A percentile compares a stretch with the other conserved stretches of the same genome.
Conservation (phyloP, 2,329 filamentous ascomycete genomes). For the Arachnomyces sp. region DNA sequence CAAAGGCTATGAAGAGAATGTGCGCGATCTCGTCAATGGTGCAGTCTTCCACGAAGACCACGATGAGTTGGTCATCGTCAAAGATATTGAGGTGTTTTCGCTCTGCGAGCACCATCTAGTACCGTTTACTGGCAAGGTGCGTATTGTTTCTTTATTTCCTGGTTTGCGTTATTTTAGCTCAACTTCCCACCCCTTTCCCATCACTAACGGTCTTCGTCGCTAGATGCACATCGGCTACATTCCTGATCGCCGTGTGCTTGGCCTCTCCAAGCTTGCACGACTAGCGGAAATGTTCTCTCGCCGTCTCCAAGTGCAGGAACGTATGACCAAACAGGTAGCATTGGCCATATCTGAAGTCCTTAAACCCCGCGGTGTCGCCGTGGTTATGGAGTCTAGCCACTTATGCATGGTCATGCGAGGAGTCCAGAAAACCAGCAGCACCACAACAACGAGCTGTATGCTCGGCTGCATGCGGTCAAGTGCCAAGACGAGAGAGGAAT, state of each 20-base stretch:
- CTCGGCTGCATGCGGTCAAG: slow-evolving; percentile 90
- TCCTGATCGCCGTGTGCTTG: slow-evolving; percentile 81
- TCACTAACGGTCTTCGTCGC: slow-evolving; percentile 8
- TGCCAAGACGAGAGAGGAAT: slow-evolving; percentile 92
- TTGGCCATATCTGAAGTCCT: slow-evolving; percentile 88
- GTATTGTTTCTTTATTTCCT: slow-evolving; percentile 6
- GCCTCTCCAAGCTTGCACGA: slow-evolving; percentile 88
- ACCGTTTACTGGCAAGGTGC: slow-evolving; percentile 87
- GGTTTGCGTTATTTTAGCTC: neutral
- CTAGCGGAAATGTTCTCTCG: slow-evolving; percentile 97
- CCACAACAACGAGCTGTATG: slow-evolving; percentile 93
- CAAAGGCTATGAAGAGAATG: slow-evolving; percentile 92
- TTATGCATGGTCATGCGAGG: slow-evolving; percentile 99
- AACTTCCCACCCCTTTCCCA: neutral
- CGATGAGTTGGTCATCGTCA: slow-evolving; percentile 95
- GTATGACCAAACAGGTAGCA: slow-evolving; percentile 91
- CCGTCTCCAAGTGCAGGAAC: slow-evolving; percentile 89
- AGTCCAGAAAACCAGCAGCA: slow-evolving; percentile 82
- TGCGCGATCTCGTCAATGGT: slow-evolving; percentile 82
- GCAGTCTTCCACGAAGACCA: slow-evolving; percentile 96
- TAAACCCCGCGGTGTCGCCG: slow-evolving; percentile 87
- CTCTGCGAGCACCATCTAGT: slow-evolving; percentile 97
- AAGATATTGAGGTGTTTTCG: slow-evolving; percentile 92
- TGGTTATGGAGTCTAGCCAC: slow-evolving; percentile 95
- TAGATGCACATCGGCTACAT: slow-evolving; percentile 99